Conservation (phyloP, 2,329 filamentous ascomycete genomes). For the Sporothrix globosa region DNA sequence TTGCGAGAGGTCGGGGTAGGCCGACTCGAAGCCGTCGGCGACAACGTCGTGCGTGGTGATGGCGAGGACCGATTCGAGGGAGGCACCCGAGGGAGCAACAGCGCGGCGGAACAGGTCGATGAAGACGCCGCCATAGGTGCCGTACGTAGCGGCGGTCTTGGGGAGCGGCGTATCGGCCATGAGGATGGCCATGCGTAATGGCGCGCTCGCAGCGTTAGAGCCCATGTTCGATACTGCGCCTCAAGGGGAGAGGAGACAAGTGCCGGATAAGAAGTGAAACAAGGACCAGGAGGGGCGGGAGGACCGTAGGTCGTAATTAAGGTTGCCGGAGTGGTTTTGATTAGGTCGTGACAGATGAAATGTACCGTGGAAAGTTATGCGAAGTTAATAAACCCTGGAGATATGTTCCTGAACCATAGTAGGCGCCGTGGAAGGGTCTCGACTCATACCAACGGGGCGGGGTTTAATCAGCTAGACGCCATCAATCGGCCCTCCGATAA, state of each 20-base stretch:
- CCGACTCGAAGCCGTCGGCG: conserved; percentile 53
- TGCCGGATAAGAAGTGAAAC: not conserved
- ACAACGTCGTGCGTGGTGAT: conserved; percentile 74
- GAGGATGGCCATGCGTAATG: conserved; percentile 78
- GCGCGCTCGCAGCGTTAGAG: conserved; percentile 38
- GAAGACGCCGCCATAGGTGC: conserved; percentile 74
- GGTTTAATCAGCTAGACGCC: not conserved
- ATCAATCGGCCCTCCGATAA: conserved; percentile 7
- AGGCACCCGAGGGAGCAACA: conserved; percentile 47
- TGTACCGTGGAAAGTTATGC: too few relatives aligned
- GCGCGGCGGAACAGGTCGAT: conserved; percentile 61
- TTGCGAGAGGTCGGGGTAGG: conserved; percentile 71
- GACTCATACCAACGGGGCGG: conserved; percentile 11
- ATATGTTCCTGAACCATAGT: not conserved
- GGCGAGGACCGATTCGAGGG: conserved; percentile 54
- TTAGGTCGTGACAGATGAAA: not conserved
- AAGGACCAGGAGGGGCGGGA: not conserved
- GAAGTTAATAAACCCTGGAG: not conserved
- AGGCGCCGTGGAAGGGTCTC: not conserved
- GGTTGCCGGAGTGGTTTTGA: not conserved
- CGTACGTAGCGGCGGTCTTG: conserved; percentile 65
- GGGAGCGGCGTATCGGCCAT: conserved; percentile 81
- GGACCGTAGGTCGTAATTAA: not conserved
- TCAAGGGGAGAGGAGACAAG: not conserved
- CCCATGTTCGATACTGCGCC: conserved; percentile 29